Evolutionary conservation across 179 eudicot species (phyloP), one percentile per base, ranked within the genome.

Genomic region (Vitellaria paradoxa): DNA sequence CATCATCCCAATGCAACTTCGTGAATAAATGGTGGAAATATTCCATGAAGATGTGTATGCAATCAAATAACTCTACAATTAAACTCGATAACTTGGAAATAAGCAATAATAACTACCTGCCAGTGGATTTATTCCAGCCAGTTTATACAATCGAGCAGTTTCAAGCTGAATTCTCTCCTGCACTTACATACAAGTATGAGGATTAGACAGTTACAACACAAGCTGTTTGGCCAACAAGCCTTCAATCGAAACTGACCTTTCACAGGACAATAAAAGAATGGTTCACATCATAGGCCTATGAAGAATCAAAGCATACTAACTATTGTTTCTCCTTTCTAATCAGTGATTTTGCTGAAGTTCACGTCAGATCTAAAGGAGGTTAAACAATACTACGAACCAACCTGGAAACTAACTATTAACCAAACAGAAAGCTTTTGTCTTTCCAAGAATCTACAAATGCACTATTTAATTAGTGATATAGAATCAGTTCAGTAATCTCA

Each of bases 141-240:
- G 83, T 84, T 93, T 95, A 84, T 95, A 95, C 72, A 93, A 78
- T 26, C 99, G 93, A 59, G 97, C 99, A 53, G 94, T 93, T 85
- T 95, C 99, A 72, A 89, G 88, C 87, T 95, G 97, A 77, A 90
- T 87, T 77, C 82, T 89, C 86, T 95, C 98, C 98, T 95, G 89
- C 77, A 87, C 61, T 42, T 37, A 81, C 77, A 77, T 65, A 30
- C 18, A 77, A 8, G 30, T 24, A 46, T 71, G 9, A 61, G 70
- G 21, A 62, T n/a, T 52, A 42, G 65, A n/a, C 26, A 66, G 11
- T 23, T 18, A 23, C 12, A 60, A 61, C 5, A n/a, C 45, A 57
- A 73, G 26, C 60, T 59, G 24, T 7, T 42, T 4, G 21, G 40
- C 14, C 24, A 59, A 15, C 72, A 5, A 0, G 4, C 9, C 47